A percentile compares a stretch with the other conserved stretches of the same genome.
phyloP scores from a whole-genome alignment of 805 yeast species.

The Candida pseudofarinosa region DNA sequence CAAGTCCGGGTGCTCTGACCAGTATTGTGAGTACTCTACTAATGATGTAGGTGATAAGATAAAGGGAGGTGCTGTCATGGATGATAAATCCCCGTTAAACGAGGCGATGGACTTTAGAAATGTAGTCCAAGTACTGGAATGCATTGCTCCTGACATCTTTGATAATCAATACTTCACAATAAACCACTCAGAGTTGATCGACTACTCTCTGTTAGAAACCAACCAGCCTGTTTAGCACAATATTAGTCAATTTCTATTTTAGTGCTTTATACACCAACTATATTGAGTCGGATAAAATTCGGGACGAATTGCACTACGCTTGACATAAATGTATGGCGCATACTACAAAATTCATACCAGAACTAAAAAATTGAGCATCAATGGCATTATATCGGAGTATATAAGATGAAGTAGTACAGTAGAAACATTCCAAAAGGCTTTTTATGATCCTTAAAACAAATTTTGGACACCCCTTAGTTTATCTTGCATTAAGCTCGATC shows the following conservation, averaged over 20 bases:
- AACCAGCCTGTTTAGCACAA: neutral
- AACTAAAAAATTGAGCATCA: neutral
- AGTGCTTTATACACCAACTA: neutral
- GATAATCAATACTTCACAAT: neutral
- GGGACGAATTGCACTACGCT: neutral
- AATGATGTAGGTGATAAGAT: constrained; percentile 86
- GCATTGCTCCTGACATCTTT: constrained; percentile 20
- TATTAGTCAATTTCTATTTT: neutral
- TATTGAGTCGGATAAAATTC: neutral
- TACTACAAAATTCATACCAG: neutral
- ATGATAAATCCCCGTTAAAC: constrained; percentile 88
- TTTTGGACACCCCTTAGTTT: neutral
- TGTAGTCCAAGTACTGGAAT: constrained; percentile 73
- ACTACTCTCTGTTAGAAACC: neutral
- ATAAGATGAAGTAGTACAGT: too few relatives aligned
- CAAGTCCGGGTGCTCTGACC: constrained; percentile 91
- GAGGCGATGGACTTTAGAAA: constrained; percentile 88
- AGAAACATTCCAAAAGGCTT: too few relatives aligned
- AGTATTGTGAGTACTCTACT: constrained; percentile 88
- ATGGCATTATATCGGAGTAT: too few relatives aligned
- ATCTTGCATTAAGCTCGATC: neutral
- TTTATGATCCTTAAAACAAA: too few relatives aligned
- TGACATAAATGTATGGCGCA: neutral
- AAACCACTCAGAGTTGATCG: neutral
- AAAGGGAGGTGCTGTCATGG: constrained; percentile 96